Evolutionary conservation across 805 yeast genomes (phyloP).

Genomic region (Saccharomycopsis microspora): DNA sequence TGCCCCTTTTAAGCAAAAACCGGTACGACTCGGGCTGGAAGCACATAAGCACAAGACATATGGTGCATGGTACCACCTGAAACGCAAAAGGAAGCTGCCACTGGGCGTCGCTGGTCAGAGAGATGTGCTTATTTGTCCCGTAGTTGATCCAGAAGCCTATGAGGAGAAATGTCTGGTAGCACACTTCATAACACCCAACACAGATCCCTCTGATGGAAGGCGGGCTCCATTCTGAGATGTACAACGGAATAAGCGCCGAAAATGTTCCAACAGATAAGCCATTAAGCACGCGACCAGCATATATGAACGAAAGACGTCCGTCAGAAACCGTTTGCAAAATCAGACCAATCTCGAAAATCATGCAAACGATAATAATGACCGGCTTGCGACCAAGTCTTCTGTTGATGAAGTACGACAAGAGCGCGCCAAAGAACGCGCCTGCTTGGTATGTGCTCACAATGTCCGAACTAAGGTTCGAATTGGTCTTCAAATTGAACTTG

Average conservation of each 20-base stretch:
- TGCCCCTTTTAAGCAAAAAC: conserved; percentile 28
- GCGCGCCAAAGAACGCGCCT: conserved; percentile 36
- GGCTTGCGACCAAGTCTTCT: conserved; percentile 29
- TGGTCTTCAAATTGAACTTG: conserved; percentile 20
- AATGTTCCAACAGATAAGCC: conserved; percentile 45
- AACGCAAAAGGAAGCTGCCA: conserved; percentile 26
- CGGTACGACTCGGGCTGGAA: conserved; percentile 36
- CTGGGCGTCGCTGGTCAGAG: too few species aligned
- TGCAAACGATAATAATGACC: conserved; percentile 30
- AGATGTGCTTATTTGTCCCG: too few species aligned
- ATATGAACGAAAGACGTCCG: conserved; percentile 33
- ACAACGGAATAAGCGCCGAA: conserved; percentile 38
- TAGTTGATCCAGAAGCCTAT: conserved; percentile 24
- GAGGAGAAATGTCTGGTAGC: conserved; percentile 38
- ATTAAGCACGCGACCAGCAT: conserved; percentile 40
- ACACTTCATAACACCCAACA: conserved; percentile 35
- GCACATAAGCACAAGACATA: conserved; percentile 29
- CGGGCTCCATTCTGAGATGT: conserved; percentile 34
- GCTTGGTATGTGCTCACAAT: conserved; percentile 40
- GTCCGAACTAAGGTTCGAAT: conserved; percentile 25
- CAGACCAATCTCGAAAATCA: conserved; percentile 32
- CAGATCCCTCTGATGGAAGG: conserved; percentile 34
- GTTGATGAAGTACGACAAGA: conserved; percentile 25
- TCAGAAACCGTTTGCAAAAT: conserved; percentile 27
- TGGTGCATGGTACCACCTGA: conserved; percentile 33